phyloP scores from a whole-genome alignment of 495 filamentous ascomycete genomes.

The Venustampulla echinocandica region DNA sequence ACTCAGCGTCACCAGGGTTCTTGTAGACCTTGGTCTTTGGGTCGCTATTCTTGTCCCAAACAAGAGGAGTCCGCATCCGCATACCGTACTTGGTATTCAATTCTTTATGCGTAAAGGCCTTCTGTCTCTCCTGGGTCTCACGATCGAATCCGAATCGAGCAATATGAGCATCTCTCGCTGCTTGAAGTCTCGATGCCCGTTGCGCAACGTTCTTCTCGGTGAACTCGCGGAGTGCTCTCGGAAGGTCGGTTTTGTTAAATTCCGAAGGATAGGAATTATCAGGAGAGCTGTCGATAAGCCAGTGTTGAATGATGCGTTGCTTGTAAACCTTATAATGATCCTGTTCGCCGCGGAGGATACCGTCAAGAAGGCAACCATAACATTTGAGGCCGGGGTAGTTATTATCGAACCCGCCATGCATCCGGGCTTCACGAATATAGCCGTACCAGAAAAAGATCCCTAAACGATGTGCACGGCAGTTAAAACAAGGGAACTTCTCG shows the following conservation, averaged over 20 bases:
- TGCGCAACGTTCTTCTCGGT: neutral
- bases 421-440: neutral
- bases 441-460: neutral
- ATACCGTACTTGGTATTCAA: neutral
- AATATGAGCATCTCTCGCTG: neutral
- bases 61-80: neutral
- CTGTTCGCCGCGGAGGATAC: neutral
- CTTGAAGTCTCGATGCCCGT: slow-evolving; percentile 2
- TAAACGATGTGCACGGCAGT: neutral
- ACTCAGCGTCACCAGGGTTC: too few species aligned
- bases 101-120: neutral
- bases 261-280: too few species aligned
- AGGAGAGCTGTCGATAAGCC: slow-evolving; percentile 1
- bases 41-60: neutral
- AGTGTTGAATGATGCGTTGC: slow-evolving; percentile 2
- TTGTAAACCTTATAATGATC: slow-evolving; percentile 16
- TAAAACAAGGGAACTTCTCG: neutral
- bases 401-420: neutral
- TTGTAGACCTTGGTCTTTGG: too few species aligned
- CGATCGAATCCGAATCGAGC: slow-evolving; percentile 1
- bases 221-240: slow-evolving; percentile 1
- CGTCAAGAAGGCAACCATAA: neutral
- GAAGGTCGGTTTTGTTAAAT: slow-evolving; percentile 1
- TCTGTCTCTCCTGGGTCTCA: slow-evolving; percentile 13
- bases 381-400: neutral